Conservation (phyloP, 306 rosid genomes). For the Fragaria nilgerrensis region DNA sequence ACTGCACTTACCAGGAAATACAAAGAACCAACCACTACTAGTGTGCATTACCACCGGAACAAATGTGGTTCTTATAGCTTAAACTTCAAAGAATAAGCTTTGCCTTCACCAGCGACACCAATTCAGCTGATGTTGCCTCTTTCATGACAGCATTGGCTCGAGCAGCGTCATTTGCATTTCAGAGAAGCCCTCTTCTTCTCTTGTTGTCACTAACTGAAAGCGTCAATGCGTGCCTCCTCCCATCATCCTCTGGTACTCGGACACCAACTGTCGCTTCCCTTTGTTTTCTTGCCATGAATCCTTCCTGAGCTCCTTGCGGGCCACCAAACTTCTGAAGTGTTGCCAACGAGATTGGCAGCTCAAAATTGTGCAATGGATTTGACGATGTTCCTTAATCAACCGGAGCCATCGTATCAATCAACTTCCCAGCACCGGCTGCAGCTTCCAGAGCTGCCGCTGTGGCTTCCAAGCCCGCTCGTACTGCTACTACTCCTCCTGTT, state of each 20-base stretch:
- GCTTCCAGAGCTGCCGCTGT: conserved; percentile 87
- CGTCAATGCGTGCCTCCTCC: conserved; percentile 60
- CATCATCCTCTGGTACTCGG: conserved; percentile 72
- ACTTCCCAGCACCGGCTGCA: conserved; percentile 91
- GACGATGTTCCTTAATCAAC: conserved; percentile 84
- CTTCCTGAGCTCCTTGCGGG: conserved; percentile 70
- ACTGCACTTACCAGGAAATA: not conserved
- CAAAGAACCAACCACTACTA: not conserved
- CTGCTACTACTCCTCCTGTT: conserved; percentile 18
- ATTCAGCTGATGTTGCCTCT: not conserved
- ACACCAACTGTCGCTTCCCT: conserved; percentile 75
- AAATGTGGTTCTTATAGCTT: not conserved
- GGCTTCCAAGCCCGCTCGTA: conserved; percentile 63
- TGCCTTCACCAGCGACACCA: not conserved
- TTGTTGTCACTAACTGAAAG: conserved; percentile 80
- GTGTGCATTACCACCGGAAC: not conserved
- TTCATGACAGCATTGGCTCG: not conserved
- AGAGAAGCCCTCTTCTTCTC: conserved; percentile 89
- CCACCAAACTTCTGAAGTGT: conserved; percentile 83
- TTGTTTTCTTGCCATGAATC: conserved; percentile 71
- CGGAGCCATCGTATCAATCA: conserved; percentile 82
- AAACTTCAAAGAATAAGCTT: not conserved
- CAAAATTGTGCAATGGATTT: conserved; percentile 69
- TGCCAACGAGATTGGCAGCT: conserved; percentile 82
- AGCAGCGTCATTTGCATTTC: conserved; percentile 18